phyloP scores from a whole-genome alignment of 177 flowering plant species.

The Tripterygium wilfordii region DNA sequence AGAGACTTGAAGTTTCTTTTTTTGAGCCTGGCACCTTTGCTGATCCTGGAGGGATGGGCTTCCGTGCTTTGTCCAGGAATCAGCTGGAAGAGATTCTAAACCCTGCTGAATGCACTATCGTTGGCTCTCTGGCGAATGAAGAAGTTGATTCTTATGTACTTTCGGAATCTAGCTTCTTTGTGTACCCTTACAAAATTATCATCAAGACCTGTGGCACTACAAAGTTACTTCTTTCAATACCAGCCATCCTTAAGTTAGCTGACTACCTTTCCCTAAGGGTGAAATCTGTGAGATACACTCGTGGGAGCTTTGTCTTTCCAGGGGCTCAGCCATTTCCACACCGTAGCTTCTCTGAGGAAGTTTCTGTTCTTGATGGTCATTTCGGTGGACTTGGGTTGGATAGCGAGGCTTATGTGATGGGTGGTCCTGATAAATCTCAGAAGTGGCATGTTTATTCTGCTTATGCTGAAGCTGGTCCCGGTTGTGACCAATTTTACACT shows the following conservation, averaged over 20 bases:
- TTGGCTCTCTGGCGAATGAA: constrained; percentile 33
- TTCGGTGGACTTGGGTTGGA: constrained; percentile 32
- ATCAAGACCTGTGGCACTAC: constrained; percentile 58
- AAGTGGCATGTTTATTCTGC: constrained; percentile 56
- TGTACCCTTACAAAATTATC: constrained; percentile 45
- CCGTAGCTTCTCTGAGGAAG: constrained; percentile 46
- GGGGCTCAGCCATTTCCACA: constrained; percentile 48
- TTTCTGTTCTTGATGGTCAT: constrained; percentile 31
- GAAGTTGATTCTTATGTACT: constrained; percentile 47
- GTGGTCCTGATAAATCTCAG: constrained; percentile 20
- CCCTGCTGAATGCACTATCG: constrained; percentile 52
- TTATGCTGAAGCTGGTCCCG: constrained; percentile 17
- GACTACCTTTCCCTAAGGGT: constrained; percentile 27
- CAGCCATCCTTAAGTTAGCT: constrained; percentile 36
- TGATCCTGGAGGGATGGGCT: constrained; percentile 34
- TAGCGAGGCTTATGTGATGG: constrained; percentile 35
- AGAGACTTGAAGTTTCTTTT: constrained; percentile 44
- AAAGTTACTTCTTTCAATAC: constrained; percentile 42
- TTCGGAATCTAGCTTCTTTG: constrained; percentile 54
- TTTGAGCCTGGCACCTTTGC: constrained; percentile 28
- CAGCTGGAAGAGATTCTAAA: constrained; percentile 44
- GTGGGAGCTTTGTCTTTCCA: constrained; percentile 50
- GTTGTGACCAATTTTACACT: constrained; percentile 19
- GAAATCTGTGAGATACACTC: constrained; percentile 41
- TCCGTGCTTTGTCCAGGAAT: constrained; percentile 33